Base-by-base conservation (phyloP, 345 rosid genomes). In the Camelina hispida region DNA sequence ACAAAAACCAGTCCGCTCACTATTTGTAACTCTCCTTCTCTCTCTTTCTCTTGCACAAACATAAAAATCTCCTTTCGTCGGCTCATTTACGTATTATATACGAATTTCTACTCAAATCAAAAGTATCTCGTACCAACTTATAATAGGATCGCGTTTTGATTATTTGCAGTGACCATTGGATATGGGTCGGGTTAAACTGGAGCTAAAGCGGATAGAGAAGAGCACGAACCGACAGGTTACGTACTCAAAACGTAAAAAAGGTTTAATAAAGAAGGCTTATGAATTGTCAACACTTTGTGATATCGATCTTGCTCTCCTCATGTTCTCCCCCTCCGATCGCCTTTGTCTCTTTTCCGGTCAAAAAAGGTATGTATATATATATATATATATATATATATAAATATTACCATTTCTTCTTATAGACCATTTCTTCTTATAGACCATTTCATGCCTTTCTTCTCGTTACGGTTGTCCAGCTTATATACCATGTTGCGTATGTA, bases 251-350 rank as follows among this genome's bases (percentile, higher is more conserved):
- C 79, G 87, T 51, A 71, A 87, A 80, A 87, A 81, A 62, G 89
- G 89, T 6, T 63, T 87, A 20, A 53, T 87, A 61, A 85, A 87
- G 59, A 87, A 85, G 73, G 91, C 89, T 15, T 84, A 85, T 71
- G 91, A 87, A 66, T 81, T 87, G 58, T 81, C 89, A 35, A 82
- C 85, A 58, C 84, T 88, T 13, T 85, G 90, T 62, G 90, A 83
- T 61, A 83, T 86, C 65, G 90, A 85, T 76, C 81, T 86, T 11
- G 93, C 88, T 66, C 86, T 88, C 13, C 52, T 88, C 77, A 81
- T 84, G 87, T 88, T 88, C 72, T 85, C 88, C 9, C 88, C 93
- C 6, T 86, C 90, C 25, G 86, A 85, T 70, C 81, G 93, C 22
- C 48, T 81, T 16, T 80, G 84, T 74, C 72, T 69, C 54, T 88